These are phyloP conservation scores for Aspergillus diversus DNA, from an alignment of 495 filamentous ascomycete genomes.

Conservation along the genomic window DNA sequence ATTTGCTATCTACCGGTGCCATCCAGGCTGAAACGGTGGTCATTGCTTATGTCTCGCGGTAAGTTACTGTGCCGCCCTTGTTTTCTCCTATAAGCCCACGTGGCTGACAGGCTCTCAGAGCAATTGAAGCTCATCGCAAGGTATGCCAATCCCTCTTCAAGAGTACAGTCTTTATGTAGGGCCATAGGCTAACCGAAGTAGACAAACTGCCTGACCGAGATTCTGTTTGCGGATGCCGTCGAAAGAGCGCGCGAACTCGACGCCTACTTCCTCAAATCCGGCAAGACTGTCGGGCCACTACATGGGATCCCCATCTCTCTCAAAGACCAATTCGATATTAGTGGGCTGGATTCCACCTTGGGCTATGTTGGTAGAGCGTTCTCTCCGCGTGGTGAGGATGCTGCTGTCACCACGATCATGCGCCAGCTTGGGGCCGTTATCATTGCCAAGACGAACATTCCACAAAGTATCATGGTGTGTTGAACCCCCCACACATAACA, in stretches of 20 bases:
- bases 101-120: constrained; percentile 30
- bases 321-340: constrained; percentile 69
- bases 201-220: constrained; percentile 65
- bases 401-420: constrained; percentile 48
- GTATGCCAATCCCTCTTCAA: constrained; percentile 27
- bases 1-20: constrained; percentile 37
- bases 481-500: constrained; percentile 37
- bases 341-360: constrained; percentile 58
- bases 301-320: constrained; percentile 67
- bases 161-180: neutral
- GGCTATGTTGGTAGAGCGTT: constrained; percentile 61
- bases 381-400: constrained; percentile 50
- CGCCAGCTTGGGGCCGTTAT: constrained; percentile 55
- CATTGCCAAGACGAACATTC: constrained; percentile 62
- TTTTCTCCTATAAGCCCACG: neutral
- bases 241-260: constrained; percentile 59
- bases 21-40: constrained; percentile 46
- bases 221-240: constrained; percentile 63
- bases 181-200: constrained; percentile 17
- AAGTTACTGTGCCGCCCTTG: constrained; percentile 4
- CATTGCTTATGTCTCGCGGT: constrained; percentile 54
- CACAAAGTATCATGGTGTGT: constrained; percentile 52
- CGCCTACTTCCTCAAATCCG: constrained; percentile 45
- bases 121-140: constrained; percentile 57
- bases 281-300: constrained; percentile 57